Evolutionary conservation across 2,329 filamentous ascomycete genomes (phyloP).

Genomic region (Epichloe gansuensis): DNA sequence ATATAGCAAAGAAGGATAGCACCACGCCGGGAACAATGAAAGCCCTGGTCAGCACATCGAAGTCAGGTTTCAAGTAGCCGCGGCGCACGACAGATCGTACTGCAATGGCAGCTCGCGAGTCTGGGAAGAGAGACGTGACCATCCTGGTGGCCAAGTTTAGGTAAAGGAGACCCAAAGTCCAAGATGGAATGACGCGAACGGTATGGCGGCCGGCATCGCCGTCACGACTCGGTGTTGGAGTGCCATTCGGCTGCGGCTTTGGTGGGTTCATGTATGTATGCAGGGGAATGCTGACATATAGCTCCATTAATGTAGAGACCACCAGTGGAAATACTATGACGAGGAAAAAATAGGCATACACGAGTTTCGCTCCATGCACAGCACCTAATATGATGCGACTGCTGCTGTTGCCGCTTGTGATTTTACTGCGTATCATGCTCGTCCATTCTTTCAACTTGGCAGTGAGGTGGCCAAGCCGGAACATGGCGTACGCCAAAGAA

Average conservation of each 20-base stretch:
- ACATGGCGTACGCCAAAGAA: conserved; percentile 46
- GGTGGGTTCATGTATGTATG: conserved; percentile 58
- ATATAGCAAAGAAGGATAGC: conserved; percentile 48
- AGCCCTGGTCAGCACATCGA: conserved; percentile 65
- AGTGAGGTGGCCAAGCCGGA: conserved; percentile 34
- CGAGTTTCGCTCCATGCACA: conserved; percentile 32
- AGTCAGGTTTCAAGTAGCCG: conserved; percentile 70
- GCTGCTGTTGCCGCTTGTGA: conserved; percentile 12
- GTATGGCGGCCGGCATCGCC: conserved; percentile 40
- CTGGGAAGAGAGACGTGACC: conserved; percentile 52
- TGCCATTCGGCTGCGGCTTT: conserved; percentile 15
- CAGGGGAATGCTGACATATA: conserved; percentile 78
- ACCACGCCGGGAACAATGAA: conserved; percentile 67
- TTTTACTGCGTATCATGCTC: conserved; percentile 10
- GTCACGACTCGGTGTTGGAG: conserved; percentile 7
- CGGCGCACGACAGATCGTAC: conserved; percentile 59
- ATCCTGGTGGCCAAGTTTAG: conserved; percentile 65
- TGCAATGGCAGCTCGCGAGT: conserved; percentile 60
- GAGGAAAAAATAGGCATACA: conserved; percentile 66
- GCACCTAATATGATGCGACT: conserved; percentile 16
- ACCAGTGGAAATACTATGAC: conserved; percentile 70
- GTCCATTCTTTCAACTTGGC: conserved; percentile 20
- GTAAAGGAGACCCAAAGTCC: conserved; percentile 86
- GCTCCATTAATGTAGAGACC: conserved; percentile 67
- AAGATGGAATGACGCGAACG: conserved; percentile 80